Evolutionary conservation across 495 filamentous ascomycete genomes (phyloP).

Genomic region (Staphylotrichum longicolle): DNA sequence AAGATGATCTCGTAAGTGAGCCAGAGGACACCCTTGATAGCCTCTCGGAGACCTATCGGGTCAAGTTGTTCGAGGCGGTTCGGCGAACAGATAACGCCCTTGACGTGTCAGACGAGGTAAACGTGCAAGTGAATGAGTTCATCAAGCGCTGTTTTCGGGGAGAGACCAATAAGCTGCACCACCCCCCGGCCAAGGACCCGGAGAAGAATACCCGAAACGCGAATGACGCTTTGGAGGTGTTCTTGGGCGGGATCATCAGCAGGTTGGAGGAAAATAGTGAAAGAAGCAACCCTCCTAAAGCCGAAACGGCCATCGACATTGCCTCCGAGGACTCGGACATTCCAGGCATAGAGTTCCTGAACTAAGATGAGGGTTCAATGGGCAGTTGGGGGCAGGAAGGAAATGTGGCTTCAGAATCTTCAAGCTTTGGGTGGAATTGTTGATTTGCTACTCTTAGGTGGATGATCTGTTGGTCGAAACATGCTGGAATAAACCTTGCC

Average conservation of each 20-base stretch:
- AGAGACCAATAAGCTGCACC: not conserved
- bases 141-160: slow-evolving; percentile 13
- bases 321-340: not conserved
- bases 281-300: not conserved
- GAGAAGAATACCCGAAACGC: not conserved
- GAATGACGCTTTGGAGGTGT: slow-evolving; percentile 14
- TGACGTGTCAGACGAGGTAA: slow-evolving; percentile 2
- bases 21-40: not conserved
- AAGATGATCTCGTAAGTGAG: not conserved
- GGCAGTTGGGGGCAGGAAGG: too few relatives aligned
- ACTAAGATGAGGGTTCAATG: not conserved
- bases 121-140: slow-evolving; percentile 12
- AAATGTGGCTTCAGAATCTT: too few relatives aligned
- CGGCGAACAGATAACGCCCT: not conserved
- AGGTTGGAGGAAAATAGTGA: slow-evolving; percentile 3
- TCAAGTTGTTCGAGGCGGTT: not conserved
- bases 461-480: too few relatives aligned
- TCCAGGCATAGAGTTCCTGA: not conserved
- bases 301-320: not conserved
- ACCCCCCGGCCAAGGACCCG: not conserved
- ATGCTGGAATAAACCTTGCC: too few relatives aligned
- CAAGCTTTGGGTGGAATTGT: too few relatives aligned
- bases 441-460: too few relatives aligned
- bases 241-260: slow-evolving; percentile 8
- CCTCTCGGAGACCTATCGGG: slow-evolving; percentile 5